Evolutionary conservation across 768 basidiomycete species (phyloP).

Genomic region (Clitopilus hobsonii): DNA sequence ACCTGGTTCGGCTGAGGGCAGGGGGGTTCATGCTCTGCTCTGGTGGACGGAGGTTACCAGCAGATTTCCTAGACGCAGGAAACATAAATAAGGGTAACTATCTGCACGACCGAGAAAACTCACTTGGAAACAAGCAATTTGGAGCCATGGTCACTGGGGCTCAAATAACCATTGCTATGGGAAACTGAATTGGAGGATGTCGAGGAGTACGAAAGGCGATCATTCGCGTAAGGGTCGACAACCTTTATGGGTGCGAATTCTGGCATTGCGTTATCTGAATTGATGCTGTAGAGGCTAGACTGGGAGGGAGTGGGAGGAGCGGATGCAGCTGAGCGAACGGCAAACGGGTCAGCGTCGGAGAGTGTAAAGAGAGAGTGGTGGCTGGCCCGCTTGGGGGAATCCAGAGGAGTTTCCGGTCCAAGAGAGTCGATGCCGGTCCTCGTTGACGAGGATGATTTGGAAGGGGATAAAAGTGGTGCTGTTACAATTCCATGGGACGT

Average conservation of each 20-base stretch:
- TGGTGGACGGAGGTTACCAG: constrained; percentile 22
- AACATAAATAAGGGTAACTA: not conserved
- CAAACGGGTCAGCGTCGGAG: constrained; percentile 64
- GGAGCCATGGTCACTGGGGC: constrained; percentile 5
- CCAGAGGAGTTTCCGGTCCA: constrained; percentile 51
- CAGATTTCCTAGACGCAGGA: constrained; percentile 24
- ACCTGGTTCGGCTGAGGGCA: constrained; percentile 11
- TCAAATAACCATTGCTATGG: constrained; percentile 23
- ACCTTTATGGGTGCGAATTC: constrained; percentile 36
- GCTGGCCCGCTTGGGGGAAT: constrained; percentile 29
- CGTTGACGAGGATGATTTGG: constrained; percentile 56
- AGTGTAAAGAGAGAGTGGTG: constrained; percentile 57
- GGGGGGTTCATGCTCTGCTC: too few species aligned
- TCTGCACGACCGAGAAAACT: constrained; percentile 5
- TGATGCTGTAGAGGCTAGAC: constrained; percentile 45
- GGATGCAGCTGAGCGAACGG: constrained; percentile 39
- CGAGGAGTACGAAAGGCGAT: constrained; percentile 52
- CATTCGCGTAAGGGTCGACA: constrained; percentile 26
- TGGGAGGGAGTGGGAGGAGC: constrained; percentile 35
- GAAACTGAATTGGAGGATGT: constrained; percentile 51
- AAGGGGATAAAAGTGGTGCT: constrained; percentile 34
- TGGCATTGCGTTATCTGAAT: constrained; percentile 46
- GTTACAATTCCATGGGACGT: constrained; percentile 16
- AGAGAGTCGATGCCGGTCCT: constrained; percentile 50
- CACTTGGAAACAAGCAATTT: not conserved